A percentile compares a stretch with the other conserved stretches of the same genome.
Evolutionary conservation across 192 early-diverging fungal genomes (phyloP).

Genomic region (Pilobolus umbonatus): DNA sequence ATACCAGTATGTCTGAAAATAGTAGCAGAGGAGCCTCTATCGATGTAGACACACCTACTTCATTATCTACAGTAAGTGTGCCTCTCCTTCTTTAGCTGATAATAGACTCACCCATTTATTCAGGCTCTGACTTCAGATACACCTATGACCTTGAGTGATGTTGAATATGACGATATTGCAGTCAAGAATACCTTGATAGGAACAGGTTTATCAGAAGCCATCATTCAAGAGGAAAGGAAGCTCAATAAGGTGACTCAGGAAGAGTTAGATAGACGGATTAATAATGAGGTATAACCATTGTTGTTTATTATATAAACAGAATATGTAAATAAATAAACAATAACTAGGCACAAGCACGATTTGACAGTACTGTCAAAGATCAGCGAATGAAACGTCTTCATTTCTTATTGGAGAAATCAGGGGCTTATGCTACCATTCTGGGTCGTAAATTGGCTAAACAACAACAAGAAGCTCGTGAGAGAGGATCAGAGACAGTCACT

Average conservation of each 20-base stretch:
- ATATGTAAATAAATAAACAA: neutral
- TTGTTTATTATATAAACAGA: no score
- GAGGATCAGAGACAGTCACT: slow-evolving; percentile 26
- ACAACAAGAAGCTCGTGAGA: slow-evolving; percentile 60
- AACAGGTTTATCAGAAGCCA: slow-evolving; percentile 21
- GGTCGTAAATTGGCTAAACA: slow-evolving; percentile 70
- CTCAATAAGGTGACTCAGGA: slow-evolving; percentile 32
- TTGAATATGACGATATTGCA: slow-evolving; percentile 4
- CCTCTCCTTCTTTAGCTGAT: neutral
- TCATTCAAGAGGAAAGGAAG: slow-evolving; percentile 41
- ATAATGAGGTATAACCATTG: slow-evolving; percentile 34
- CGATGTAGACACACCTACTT: neutral
- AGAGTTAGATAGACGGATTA: slow-evolving; percentile 42
- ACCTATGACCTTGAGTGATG: slow-evolving; percentile 10
- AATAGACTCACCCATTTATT: neutral
- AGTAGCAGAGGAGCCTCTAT: no score
- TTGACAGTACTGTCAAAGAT: slow-evolving; percentile 49
- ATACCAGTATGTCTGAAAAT: no score
- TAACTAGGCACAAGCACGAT: slow-evolving; percentile 58
- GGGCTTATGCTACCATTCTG: slow-evolving; percentile 75
- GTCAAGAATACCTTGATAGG: slow-evolving; percentile 15
- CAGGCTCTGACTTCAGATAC: slow-evolving; percentile 7
- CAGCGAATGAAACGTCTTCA: slow-evolving; percentile 70
- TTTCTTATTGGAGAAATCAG: slow-evolving; percentile 78
- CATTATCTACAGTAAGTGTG: neutral